Evolutionary conservation across 1,284 basidiomycete genomes (phyloP).

Genomic region (Marasmius tenuissimus): DNA sequence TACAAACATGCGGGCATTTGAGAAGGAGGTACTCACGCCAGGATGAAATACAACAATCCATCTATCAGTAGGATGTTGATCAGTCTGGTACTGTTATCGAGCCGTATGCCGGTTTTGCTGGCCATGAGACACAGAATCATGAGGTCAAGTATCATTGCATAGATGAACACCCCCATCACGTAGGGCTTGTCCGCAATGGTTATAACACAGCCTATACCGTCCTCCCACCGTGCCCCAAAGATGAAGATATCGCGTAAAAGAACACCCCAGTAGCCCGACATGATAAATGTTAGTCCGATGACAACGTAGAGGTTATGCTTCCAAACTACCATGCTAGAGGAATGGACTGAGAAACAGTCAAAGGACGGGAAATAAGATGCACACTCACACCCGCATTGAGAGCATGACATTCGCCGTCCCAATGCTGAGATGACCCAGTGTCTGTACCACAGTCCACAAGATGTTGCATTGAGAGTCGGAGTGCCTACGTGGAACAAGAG

Average conservation of each 20-base stretch:
- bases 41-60: background rate
- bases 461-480: constrained; percentile 54
- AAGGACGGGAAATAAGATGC: background rate
- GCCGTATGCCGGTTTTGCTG: constrained; percentile 45
- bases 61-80: background rate
- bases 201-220: constrained; percentile 48
- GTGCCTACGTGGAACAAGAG: background rate
- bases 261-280: constrained; percentile 74
- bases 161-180: constrained; percentile 65
- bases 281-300: constrained; percentile 51
- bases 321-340: constrained; percentile 44
- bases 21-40: background rate
- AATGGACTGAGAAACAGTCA: constrained; percentile 56
- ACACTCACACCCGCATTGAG: constrained; percentile 57
- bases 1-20: no score
- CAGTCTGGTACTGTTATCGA: background rate
- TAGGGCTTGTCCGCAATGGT: constrained; percentile 51
- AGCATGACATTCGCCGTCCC: constrained; percentile 77
- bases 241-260: constrained; percentile 64
- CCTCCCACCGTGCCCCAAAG: constrained; percentile 56
- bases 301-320: constrained; percentile 45
- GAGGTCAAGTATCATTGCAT: constrained; percentile 72
- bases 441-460: constrained; percentile 72
- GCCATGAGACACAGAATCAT: constrained; percentile 57
- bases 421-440: constrained; percentile 68